Evolutionary conservation across 805 yeast genomes (phyloP).

Genomic region (Candida adriatica): DNA sequence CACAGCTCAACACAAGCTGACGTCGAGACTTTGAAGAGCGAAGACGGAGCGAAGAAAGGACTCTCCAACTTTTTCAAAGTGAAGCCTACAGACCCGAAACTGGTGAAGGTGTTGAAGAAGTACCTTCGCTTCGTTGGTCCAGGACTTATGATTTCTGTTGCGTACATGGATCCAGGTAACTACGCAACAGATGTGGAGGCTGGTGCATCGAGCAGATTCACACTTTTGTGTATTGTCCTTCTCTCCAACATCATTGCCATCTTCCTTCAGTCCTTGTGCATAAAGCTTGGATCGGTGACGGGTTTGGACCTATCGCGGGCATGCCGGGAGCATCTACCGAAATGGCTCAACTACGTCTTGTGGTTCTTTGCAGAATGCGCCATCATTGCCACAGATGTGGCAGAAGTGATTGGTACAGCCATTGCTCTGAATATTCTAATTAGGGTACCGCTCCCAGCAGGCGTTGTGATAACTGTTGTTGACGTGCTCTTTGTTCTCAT

Average conservation of each 20-base stretch:
- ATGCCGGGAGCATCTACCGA: slow-evolving; percentile 66
- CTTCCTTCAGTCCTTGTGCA: slow-evolving; percentile 73
- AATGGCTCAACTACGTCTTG: slow-evolving; percentile 52
- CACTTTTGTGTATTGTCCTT: slow-evolving; percentile 63
- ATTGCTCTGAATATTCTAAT: slow-evolving; percentile 74
- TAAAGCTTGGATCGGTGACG: slow-evolving; percentile 82
- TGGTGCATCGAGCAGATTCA: slow-evolving; percentile 74
- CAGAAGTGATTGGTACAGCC: slow-evolving; percentile 93
- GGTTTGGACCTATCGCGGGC: slow-evolving; percentile 85
- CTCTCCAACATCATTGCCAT: slow-evolving; percentile 82
- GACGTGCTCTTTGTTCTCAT: slow-evolving; percentile 77
- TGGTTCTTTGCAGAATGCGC: slow-evolving; percentile 84
- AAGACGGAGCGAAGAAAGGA: not conserved
- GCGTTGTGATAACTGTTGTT: slow-evolving; percentile 70
- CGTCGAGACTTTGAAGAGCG: slow-evolving; percentile 1
- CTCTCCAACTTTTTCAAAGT: slow-evolving; percentile 8
- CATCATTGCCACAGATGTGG: slow-evolving; percentile 86
- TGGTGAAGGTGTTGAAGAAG: slow-evolving; percentile 34
- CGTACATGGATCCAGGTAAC: slow-evolving; percentile 93
- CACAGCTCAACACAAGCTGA: not conserved
- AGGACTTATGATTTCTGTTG: slow-evolving; percentile 81
- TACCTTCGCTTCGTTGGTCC: slow-evolving; percentile 75
- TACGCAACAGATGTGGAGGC: slow-evolving; percentile 86
- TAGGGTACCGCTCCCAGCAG: slow-evolving; percentile 66
- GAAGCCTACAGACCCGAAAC: slow-evolving; percentile 13